Evolutionary conservation across 2,329 filamentous ascomycete species (phyloP), one percentile per base, ranked within the genome.

Genomic region (Cytospora piceae): DNA sequence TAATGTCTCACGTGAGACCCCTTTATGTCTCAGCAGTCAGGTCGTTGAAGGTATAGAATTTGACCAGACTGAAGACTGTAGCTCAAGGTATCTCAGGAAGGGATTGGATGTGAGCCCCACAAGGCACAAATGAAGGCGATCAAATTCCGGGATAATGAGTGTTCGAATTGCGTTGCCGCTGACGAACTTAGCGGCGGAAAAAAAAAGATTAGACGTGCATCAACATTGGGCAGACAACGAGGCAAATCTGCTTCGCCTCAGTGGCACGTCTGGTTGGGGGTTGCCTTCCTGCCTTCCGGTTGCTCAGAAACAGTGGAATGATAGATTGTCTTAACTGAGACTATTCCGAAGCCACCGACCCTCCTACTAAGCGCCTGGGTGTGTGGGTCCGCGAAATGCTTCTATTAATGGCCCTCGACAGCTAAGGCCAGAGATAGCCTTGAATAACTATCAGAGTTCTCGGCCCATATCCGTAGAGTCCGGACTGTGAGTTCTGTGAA

Each of bases 211-310:
- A 52, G 51, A 27, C 27, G 51, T 42, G 42, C 37, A 20, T 52
- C 17, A 49, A 56, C 51, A 52, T 22, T 34, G 46, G 32, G n/a
- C n/a, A 51, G 39, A 51, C 63, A 55, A 64, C 55, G 55, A 61
- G 61, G 54, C 58, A 62, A 57, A 51, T 55, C 31, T 39, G 61
- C 58, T 64, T 63, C 62, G 65, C 65, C 65, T 67, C 65, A 66
- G 61, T 66, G 52, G 57, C 39, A 34, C 53, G 61, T 53, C 61
- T 67, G 57, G 61, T 32, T 27, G 15, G 20, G 46, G 27, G 27
- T 29, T 29, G 27, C 27, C 27, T 29, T 29, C 27, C n/a, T 46
- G 60, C 37, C 37, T 20, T 49, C 46, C n/a, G 46, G 46, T 24
- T 24, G 46, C n/a, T 22, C 46, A 22, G n/a, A 14, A 24, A 22